Evolutionary conservation across 495 filamentous ascomycete species (phyloP).

Genomic region (Penicillium mononematosum): DNA sequence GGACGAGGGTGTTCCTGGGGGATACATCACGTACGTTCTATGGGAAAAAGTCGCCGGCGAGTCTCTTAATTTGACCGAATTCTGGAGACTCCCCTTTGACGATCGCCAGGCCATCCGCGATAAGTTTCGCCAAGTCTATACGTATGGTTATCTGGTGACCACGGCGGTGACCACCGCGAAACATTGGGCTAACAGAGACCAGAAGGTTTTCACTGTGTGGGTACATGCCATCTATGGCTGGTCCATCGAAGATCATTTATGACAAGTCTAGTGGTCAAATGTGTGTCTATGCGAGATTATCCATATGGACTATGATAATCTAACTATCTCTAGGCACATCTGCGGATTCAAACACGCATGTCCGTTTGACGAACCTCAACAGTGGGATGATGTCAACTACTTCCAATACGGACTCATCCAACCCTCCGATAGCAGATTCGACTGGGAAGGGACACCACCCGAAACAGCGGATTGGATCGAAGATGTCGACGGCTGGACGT

Average conservation of each 20-base stretch:
- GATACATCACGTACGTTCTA: conserved; percentile 3
- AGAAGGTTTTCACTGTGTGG: conserved; percentile 4
- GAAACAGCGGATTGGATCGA: conserved; percentile 10
- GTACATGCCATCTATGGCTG: conserved; percentile 5
- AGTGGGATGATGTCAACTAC: conserved; percentile 5
- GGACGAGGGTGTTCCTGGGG: conserved; percentile 5
- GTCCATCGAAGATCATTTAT: conserved; percentile 7
- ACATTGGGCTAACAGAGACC: conserved; percentile 6
- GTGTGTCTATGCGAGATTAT: conserved; percentile 5
- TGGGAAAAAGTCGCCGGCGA: conserved; percentile 11
- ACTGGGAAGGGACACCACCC: conserved; percentile 11
- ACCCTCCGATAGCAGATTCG: not conserved
- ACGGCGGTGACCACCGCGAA: not conserved
- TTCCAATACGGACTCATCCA: conserved; percentile 10
- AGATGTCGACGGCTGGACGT: conserved; percentile 12
- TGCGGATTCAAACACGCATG: conserved; percentile 5
- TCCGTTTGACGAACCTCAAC: not conserved
- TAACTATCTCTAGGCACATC: conserved; percentile 13
- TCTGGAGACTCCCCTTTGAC: conserved; percentile 8
- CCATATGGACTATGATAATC: not conserved
- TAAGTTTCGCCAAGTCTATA: conserved; percentile 10
- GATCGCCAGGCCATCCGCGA: conserved; percentile 9
- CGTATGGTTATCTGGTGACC: conserved; percentile 1
- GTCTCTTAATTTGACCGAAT: conserved; percentile 3
- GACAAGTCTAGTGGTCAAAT: conserved; percentile 9